A percentile compares a stretch with the other conserved stretches of the same genome.
These are phyloP conservation scores for Chrysoporthe austroafricana DNA, from an alignment of 2,329 filamentous ascomycete species.

Conservation along the genomic window DNA sequence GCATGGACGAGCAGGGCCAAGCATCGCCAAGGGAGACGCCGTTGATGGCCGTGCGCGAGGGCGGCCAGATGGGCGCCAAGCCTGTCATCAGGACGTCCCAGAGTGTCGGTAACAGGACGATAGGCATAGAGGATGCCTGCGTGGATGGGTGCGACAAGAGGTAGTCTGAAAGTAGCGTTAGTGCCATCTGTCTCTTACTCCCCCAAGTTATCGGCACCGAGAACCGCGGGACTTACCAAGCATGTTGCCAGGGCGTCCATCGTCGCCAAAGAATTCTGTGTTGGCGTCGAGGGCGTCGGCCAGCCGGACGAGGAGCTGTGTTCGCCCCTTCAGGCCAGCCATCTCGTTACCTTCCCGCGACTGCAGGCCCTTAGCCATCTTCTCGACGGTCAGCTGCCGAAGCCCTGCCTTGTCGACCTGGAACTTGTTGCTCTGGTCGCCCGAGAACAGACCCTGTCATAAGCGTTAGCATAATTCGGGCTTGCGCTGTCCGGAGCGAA, in stretches of 20 bases:
- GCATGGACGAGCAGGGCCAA: conserved; percentile 88
- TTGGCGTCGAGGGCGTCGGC: conserved; percentile 75
- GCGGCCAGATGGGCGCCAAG: conserved; percentile 85
- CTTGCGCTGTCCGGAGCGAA: conserved; percentile 19
- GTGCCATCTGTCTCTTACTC: conserved; percentile 19
- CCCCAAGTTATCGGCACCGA: background rate
- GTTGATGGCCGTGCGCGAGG: conserved; percentile 83
- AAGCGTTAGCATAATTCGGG: conserved; percentile 12
- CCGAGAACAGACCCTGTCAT: conserved; percentile 76
- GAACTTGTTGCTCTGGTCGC: conserved; percentile 76
- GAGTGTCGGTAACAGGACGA: conserved; percentile 82
- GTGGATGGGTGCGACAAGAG: conserved; percentile 91
- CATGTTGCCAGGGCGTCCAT: conserved; percentile 90
- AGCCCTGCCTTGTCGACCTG: conserved; percentile 89
- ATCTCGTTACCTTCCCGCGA: conserved; percentile 80
- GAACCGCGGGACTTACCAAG: conserved; percentile 64
- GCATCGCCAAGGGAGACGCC: conserved; percentile 88
- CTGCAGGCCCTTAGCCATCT: conserved; percentile 81
- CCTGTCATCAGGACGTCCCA: conserved; percentile 92
- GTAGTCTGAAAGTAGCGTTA: conserved; percentile 66
- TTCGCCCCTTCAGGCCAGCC: conserved; percentile 82
- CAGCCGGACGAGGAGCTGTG: conserved; percentile 76
- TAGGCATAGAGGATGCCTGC: conserved; percentile 83
- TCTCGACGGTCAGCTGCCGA: conserved; percentile 71
- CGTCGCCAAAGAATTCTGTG: conserved; percentile 79